Percentiles rank a stretch among this genome's conserved stretches.
phyloP scores from a whole-genome alignment of 2,329 filamentous ascomycete species.

The Aspergillus niger region DNA sequence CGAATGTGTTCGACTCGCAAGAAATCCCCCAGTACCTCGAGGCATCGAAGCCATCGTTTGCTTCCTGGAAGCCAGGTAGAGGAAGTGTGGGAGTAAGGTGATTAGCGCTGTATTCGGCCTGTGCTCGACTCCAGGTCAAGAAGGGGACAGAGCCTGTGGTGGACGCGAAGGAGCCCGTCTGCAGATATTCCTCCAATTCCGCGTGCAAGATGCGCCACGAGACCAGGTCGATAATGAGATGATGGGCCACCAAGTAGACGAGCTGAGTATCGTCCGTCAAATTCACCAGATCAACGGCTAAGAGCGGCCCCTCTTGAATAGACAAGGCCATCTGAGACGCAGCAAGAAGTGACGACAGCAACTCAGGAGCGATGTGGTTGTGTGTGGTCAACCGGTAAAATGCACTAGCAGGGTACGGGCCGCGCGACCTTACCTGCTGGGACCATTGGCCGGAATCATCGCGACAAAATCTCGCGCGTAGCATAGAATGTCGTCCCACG shows the following conservation, averaged over 20 bases:
- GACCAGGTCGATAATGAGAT: constrained; percentile 19
- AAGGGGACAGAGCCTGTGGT: neutral
- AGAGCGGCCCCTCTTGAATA: neutral
- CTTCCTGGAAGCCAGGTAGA: neutral
- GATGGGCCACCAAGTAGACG: neutral
- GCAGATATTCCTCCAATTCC: constrained; percentile 18
- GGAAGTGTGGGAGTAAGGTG: neutral
- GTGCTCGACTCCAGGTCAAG: neutral
- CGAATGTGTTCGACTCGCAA: neutral
- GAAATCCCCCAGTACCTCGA: neutral
- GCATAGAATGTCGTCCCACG: constrained; percentile 14
- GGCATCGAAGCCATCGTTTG: neutral
- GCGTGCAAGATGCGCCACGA: constrained; percentile 18
- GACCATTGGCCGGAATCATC: neutral
- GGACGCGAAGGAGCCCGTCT: neutral
- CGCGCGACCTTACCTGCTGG: neutral
- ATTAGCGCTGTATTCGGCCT: neutral
- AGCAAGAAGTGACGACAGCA: neutral
- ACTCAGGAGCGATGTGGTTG: neutral
- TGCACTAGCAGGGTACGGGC: neutral
- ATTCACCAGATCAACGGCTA: constrained; percentile 3
- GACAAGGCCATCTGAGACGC: neutral
- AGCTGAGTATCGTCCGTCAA: neutral
- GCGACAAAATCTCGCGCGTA: constrained; percentile 14
- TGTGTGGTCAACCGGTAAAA: neutral